phyloP scores from a whole-genome alignment of 331 rosid genomes.

The Ulmus americana region DNA sequence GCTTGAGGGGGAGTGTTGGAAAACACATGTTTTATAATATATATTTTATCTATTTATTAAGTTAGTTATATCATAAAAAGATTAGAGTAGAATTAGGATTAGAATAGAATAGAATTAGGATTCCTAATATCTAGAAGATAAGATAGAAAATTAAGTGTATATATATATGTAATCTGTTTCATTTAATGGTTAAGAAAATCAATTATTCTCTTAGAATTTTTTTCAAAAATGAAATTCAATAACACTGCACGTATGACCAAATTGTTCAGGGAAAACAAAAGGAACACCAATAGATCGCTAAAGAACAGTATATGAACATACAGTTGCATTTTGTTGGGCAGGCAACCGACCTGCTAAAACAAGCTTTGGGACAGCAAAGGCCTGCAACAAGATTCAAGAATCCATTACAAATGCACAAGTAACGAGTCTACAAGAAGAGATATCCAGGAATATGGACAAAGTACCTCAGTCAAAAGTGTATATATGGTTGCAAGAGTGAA shows the following conservation, averaged over 20 bases:
- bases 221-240: conserved; percentile 2
- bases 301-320: conserved; percentile 38
- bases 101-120: too few relatives aligned
- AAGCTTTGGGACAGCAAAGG: conserved; percentile 84
- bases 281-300: conserved; percentile 5
- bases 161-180: too few relatives aligned
- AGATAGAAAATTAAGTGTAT: too few relatives aligned
- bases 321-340: conserved; percentile 95
- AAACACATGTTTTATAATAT: too few relatives aligned
- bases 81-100: too few relatives aligned
- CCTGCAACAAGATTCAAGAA: conserved; percentile 41
- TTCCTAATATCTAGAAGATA: too few relatives aligned
- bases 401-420: not conserved
- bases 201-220: too few relatives aligned
- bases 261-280: not conserved
- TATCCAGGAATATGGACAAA: conserved; percentile 6
- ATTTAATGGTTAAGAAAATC: too few relatives aligned
- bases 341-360: conserved; percentile 96
- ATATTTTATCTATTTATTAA: too few relatives aligned
- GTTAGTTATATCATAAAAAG: too few relatives aligned
- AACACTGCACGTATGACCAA: not conserved
- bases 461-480: conserved; percentile 94
- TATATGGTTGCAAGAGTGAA: conserved; percentile 91
- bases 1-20: too few relatives aligned
- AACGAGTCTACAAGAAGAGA: conserved; percentile 15